Evolutionary conservation across 306 rosid species (phyloP), one percentile per base, ranked within the genome.

Genomic region (Leucaena leucocephala): DNA sequence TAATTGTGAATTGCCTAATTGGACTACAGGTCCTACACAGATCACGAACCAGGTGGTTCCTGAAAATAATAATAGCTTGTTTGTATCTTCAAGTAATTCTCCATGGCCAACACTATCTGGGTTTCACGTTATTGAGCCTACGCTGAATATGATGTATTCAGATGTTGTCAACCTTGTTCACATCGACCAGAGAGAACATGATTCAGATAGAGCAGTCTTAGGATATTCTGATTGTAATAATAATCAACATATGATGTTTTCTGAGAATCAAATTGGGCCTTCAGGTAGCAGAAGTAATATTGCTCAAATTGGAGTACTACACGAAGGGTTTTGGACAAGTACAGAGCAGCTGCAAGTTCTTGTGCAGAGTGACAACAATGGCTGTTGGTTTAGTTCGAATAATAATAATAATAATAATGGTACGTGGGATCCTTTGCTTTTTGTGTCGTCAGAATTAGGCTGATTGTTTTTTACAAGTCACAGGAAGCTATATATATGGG

Each of bases 361-460:
- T 16, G 39, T 39, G 63, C 79, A 39, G 4, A 33, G 45, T 71
- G 82, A 77, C 55, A 54, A 73, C 46, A 58, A 58, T 22, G 38
- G 55, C 27, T 22, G 59, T 58, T 82, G 82, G 82, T 63, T 61
- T 72, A 49, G 67, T 35, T 69, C 68, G 17, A 33, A 13, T 33
- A 61, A 61, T 36, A 72, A 36, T 48, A 49, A 42, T 16, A 1
- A 17, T 52, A 54, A 7, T 34, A 71, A 43, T 39, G 62, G 55
- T n/a, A 1, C 77, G 62, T 77, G 58, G 77, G 80, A 81, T 77
- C 75, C 82, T 73, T 7, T 80, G 16, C 54, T 77, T 16, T 64
- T 54, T 74, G 14, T 33, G 70, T 8, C 79, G 45, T 66, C 76
- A 10, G 62, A 45, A 38, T 45, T 71, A 43, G 66, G 48, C 39